Percentiles rank a stretch among this genome's conserved stretches.
phyloP scores from a whole-genome alignment of 2,329 filamentous ascomycete species.

The Diaporthe velutina region DNA sequence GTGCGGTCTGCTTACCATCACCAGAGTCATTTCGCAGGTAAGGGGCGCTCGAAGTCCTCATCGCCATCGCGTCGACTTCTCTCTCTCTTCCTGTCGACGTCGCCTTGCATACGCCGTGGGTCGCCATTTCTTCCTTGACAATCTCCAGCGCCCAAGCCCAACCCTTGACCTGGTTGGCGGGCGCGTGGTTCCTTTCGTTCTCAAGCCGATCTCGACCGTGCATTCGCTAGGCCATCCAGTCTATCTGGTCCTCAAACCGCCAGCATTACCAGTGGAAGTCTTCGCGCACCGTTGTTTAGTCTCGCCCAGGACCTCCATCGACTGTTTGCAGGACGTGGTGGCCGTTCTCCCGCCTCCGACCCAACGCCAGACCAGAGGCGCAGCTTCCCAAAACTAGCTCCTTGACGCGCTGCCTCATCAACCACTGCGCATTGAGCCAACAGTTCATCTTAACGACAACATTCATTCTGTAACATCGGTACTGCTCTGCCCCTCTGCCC shows the following conservation, averaged over 20 bases:
- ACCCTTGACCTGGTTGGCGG: neutral
- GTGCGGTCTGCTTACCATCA: neutral
- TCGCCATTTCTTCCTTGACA: neutral
- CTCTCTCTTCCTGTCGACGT: neutral
- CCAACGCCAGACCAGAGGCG: neutral
- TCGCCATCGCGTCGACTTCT: conserved; percentile 11
- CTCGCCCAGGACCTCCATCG: neutral
- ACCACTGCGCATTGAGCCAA: neutral
- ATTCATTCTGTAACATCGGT: neutral
- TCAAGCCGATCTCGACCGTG: conserved; percentile 14
- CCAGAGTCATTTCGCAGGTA: neutral
- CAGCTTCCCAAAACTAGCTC: neutral
- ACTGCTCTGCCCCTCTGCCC: neutral
- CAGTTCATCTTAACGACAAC: neutral
- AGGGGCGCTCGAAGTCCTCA: neutral
- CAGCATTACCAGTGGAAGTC: neutral
- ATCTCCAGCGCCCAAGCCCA: neutral
- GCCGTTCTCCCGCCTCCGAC: neutral
- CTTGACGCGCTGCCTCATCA: conserved; percentile 2
- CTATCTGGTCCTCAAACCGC: conserved; percentile 13
- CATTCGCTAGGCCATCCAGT: conserved; percentile 21
- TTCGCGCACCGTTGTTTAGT: neutral
- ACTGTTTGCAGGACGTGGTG: neutral
- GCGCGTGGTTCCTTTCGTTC: conserved; percentile 3
- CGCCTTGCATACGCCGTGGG: neutral